Evolutionary conservation across 768 basidiomycete genomes (phyloP).

Genomic region (Lactarius hengduanensis): DNA sequence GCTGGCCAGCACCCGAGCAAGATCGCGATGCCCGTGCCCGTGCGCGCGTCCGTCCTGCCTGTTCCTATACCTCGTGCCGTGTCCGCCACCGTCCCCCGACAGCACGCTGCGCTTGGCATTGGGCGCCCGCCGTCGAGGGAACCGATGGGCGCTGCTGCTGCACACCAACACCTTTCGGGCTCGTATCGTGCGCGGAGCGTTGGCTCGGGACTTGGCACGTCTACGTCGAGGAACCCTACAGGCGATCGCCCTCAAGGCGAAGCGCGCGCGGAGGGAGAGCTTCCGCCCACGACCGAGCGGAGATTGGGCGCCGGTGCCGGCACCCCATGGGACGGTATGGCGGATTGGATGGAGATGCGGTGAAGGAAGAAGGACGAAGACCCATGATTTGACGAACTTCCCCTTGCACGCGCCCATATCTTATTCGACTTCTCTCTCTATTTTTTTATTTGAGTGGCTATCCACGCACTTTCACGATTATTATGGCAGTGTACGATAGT

Average conservation of each 20-base stretch:
- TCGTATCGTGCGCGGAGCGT: constrained; percentile 21
- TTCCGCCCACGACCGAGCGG: constrained; percentile 80
- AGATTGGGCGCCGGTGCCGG: constrained; percentile 41
- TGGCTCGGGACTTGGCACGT: constrained; percentile 20
- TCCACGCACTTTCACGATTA: constrained; percentile 18
- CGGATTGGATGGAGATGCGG: constrained; percentile 34
- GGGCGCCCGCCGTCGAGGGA: constrained; percentile 43
- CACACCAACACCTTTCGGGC: not conserved
- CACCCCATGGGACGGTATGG: constrained; percentile 31
- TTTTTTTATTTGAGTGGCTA: constrained; percentile 20
- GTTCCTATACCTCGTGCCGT: constrained; percentile 41
- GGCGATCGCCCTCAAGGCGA: constrained; percentile 46
- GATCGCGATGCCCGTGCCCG: constrained; percentile 32
- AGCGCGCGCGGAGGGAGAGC: constrained; percentile 65
- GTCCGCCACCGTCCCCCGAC: constrained; percentile 50
- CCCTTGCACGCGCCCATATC: not conserved
- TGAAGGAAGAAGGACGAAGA: constrained; percentile 37
- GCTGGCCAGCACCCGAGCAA: constrained; percentile 23
- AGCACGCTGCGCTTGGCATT: constrained; percentile 56
- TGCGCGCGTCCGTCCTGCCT: constrained; percentile 3
- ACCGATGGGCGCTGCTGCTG: constrained; percentile 28
- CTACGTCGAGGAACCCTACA: constrained; percentile 29
- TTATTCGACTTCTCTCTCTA: constrained; percentile 14
- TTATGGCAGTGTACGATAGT: constrained; percentile 25
- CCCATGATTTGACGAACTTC: constrained; percentile 10